Evolutionary conservation across 1,284 basidiomycete genomes (phyloP), one percentile per base, ranked within the genome.

Genomic region (Marasmius sp.): DNA sequence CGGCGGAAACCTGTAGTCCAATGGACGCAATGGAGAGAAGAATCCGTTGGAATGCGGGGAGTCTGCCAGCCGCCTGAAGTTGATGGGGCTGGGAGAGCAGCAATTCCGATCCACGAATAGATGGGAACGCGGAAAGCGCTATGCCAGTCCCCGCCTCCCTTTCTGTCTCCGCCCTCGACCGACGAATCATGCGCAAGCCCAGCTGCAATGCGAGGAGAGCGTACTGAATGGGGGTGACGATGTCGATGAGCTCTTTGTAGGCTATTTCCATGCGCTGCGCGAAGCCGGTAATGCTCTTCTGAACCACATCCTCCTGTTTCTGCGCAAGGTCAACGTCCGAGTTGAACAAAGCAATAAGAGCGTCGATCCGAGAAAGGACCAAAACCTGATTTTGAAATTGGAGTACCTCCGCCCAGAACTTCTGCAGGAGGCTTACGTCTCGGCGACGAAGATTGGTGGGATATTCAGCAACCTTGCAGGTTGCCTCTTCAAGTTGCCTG

Each of bases 361-460:
- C 76, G 66, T 75, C 77, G 12, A 88, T 69, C 70, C 82, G 88
- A n/a, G 76, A 63, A 4, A 76, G 64, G 5, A 79, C 71, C 7
- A 86, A 68, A 10, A 91, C 78, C 57, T 86, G 86, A n/a, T 64
- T 69, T 49, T 83, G 75, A 70, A 96, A 95, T 60, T 91, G 85
- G 5, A 81, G 76, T 6, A 95, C 82, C 72, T 98, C 96, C 16
- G 85, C 80, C 87, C 95, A 97, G 71, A 95, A 91, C 43, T 85
- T 80, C 53, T 88, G 86, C 6, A 98, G 77, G 3, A 83, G 84
- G 3, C 81, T 70, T 12, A 90, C 74, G 67, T 91, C 84, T n/a
- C 72, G 68, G 52, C 81, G 74, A 39, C 65, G 64, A 33, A 79
- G 76, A 58, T 77, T 56, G 27, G 63, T 60, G 4, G 73, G 71